Conservation (phyloP, 2,329 filamentous ascomycete genomes). For the Aphanocladium album region DNA sequence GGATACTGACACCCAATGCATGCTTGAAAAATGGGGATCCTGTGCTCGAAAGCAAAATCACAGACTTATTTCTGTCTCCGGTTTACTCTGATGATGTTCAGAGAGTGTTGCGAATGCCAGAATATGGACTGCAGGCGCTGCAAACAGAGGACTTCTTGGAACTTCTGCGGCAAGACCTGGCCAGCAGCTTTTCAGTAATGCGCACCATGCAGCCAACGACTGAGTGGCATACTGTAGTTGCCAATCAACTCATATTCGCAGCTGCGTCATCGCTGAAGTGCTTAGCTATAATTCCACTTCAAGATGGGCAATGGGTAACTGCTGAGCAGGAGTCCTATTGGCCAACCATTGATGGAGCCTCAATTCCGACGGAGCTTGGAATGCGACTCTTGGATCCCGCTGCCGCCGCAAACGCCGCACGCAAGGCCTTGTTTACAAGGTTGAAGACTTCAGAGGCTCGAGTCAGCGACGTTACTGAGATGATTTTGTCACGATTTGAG, state of each 20-base stretch:
- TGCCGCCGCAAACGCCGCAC: too few species aligned
- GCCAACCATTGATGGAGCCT: too few species aligned
- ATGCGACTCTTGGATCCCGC: too few species aligned
- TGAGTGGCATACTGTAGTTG: slow-evolving; percentile 1
- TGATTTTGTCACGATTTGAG: background rate
- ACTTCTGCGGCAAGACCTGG: background rate
- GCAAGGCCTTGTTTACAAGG: too few species aligned
- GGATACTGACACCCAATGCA: background rate
- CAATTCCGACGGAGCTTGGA: too few species aligned
- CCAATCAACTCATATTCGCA: too few species aligned
- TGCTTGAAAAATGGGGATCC: background rate
- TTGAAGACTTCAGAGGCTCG: background rate
- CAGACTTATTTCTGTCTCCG: background rate
- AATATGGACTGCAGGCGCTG: background rate
- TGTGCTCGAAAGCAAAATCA: slow-evolving; percentile 14
- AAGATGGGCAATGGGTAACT: background rate
- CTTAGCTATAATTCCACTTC: background rate
- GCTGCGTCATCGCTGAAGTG: background rate
- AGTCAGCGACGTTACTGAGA: slow-evolving; percentile 2
- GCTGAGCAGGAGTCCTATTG: too few species aligned
- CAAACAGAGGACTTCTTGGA: background rate
- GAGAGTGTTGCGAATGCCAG: background rate
- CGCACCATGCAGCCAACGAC: background rate
- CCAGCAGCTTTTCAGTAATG: background rate
- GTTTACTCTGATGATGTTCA: background rate